Evolutionary conservation across 108 stramenopile genomes (phyloP).

Genomic region (Epithemia pelagica): DNA sequence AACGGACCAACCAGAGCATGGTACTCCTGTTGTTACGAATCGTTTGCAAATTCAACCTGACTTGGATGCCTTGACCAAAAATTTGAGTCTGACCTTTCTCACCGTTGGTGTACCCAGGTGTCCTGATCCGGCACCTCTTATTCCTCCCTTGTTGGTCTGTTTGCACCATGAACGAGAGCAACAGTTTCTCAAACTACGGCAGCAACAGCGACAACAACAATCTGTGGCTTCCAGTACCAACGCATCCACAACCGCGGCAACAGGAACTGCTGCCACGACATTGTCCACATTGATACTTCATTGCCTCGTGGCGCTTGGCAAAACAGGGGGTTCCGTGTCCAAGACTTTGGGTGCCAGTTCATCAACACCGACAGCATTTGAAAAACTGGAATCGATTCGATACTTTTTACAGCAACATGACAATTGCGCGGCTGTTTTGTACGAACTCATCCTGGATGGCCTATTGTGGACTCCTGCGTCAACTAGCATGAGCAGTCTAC

Average conservation of each 20-base stretch:
- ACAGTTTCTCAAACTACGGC: no score
- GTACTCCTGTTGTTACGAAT: neutral
- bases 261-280: constrained; percentile 1
- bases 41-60: constrained; percentile 2
- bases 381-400: neutral
- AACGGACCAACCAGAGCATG: neutral
- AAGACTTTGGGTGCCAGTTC: neutral
- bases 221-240: constrained; percentile 2
- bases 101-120: constrained; percentile 63
- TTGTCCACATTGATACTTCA: no score
- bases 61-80: constrained; percentile 62
- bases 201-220: neutral
- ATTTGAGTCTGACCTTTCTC: constrained; percentile 64
- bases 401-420: constrained; percentile 13
- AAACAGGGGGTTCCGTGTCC: neutral
- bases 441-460: constrained; percentile 54
- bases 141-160: neutral
- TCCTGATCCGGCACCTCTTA: constrained; percentile 2
- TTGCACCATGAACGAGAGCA: neutral
- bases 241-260: neutral
- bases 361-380: neutral
- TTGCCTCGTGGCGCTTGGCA: no score
- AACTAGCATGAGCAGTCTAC: constrained; percentile 16
- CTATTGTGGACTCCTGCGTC: constrained; percentile 35
- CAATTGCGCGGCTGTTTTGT: constrained; percentile 37